phyloP scores from a whole-genome alignment of 345 rosid species.

The Hevea brasiliensis region DNA sequence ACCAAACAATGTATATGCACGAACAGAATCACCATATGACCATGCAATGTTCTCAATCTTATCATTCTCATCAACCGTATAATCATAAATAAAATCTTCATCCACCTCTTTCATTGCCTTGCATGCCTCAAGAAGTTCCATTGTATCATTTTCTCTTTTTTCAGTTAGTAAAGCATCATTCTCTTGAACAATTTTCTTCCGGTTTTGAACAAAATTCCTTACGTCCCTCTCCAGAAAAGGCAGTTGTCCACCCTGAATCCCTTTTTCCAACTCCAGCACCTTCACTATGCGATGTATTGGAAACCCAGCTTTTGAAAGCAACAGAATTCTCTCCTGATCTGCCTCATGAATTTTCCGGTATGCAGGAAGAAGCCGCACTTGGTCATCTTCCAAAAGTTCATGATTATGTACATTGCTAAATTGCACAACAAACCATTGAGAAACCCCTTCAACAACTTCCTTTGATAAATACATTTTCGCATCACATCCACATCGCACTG shows the following conservation, averaged over 20 bases:
- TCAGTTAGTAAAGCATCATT: constrained; percentile 75
- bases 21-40: constrained; percentile 68
- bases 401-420: constrained; percentile 95
- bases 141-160: constrained; percentile 63
- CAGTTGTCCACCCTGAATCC: constrained; percentile 77
- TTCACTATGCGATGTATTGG: constrained; percentile 82
- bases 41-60: constrained; percentile 85
- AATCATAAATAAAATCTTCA: constrained; percentile 57
- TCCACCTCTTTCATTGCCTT: constrained; percentile 68
- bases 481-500: constrained; percentile 93
- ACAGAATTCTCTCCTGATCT: constrained; percentile 82
- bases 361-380: constrained; percentile 90
- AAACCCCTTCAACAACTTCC: constrained; percentile 59
- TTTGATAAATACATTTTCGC: constrained; percentile 81
- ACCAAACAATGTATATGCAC: constrained; percentile 60
- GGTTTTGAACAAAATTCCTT: constrained; percentile 77
- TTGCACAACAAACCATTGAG: constrained; percentile 86
- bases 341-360: constrained; percentile 82
- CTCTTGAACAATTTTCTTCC: constrained; percentile 83
- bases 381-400: constrained; percentile 87
- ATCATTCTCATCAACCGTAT: constrained; percentile 57
- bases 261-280: constrained; percentile 82
- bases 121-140: constrained; percentile 78
- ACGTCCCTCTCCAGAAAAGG: constrained; percentile 94
- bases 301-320: constrained; percentile 90